Evolutionary conservation across 345 rosid genomes (phyloP), one percentile per base, ranked within the genome.

Genomic region (Rhodomyrtus tomentosa): DNA sequence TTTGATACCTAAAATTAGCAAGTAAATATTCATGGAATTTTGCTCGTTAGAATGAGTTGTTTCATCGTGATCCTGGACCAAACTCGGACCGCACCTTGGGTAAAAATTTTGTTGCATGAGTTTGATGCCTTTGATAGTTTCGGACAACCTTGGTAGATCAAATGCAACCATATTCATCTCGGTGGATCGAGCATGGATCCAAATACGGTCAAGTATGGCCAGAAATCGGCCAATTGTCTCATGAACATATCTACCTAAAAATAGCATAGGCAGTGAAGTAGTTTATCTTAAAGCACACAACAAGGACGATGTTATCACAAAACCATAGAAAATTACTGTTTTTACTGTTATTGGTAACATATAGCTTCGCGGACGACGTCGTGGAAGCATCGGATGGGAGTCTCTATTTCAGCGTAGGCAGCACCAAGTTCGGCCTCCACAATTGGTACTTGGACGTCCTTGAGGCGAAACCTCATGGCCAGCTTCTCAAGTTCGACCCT

Each of bases 401-500:
- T 79, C 52, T 91, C 10, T 93, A 92, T 86, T 92, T 93, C 81
- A 93, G 88, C 45, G 88, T 80, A 16, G 87, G 89, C 62, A 91
- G 90, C 91, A 91, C 92, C 79, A 92, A 91, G 87, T 91, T 88
- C 74, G 89, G 84, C 7, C 7, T 85, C 42, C 83, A 84, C 10
- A 5, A 90, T 16, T 92, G 92, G 92, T 73, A 49, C 73, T 86
- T 92, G 11, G 94, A 93, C 53, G 6, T 90, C 45, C 87, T 92
- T 4, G 94, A 91, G 81, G 95, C 91, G 29, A 90, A 83, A 55
- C 94, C 95, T 51, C 82, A 89, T 14, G 95, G 94, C 14, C 92
- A 88, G 89, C 84, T 93, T 73, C 94, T 93, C 83, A 90, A 88
- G 82, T 90, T 86, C 62, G 89, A 93, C 24, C 92, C 94, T 11